Evolutionary conservation across 371 early-diverging fungal species (phyloP).

Genomic region (Lichtheimia ornata): DNA sequence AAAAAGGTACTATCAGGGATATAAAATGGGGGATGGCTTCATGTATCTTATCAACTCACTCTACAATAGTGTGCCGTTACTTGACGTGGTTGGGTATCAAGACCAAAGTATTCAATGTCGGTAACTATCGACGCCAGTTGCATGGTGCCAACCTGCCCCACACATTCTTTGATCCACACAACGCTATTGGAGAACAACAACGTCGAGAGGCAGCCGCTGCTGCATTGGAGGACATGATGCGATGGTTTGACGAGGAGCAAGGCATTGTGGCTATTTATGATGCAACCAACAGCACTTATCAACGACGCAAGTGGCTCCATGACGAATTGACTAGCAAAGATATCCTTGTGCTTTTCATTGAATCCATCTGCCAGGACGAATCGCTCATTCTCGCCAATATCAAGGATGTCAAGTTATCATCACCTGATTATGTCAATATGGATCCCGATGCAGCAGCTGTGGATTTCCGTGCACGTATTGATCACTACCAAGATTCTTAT

Average conservation of each 20-base stretch:
- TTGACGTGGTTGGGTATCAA: conserved; percentile 91
- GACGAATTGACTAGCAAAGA: conserved; percentile 66
- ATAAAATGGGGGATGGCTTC: no score
- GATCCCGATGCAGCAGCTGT: conserved; percentile 69
- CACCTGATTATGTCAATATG: conserved; percentile 89
- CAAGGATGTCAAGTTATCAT: conserved; percentile 90
- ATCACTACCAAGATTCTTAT: conserved; percentile 88
- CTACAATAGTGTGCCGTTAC: conserved; percentile 22
- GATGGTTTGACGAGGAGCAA: conserved; percentile 82
- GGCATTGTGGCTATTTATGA: conserved; percentile 93
- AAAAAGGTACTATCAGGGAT: conserved; percentile 71
- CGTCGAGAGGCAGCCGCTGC: conserved; percentile 82
- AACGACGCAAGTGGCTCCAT: conserved; percentile 75
- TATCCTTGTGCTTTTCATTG: conserved; percentile 93
- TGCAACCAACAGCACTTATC: conserved; percentile 94
- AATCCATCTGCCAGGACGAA: conserved; percentile 92
- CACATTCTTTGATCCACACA: conserved; percentile 91
- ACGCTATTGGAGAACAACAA: conserved; percentile 71
- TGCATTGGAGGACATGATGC: conserved; percentile 89
- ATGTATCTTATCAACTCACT: no score
- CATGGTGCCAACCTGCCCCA: conserved; percentile 85
- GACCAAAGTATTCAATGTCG: conserved; percentile 93
- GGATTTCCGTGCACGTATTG: conserved; percentile 82
- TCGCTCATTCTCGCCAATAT: conserved; percentile 87
- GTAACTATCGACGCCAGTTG: conserved; percentile 90